Evolutionary conservation across 1,284 basidiomycete genomes (phyloP), one percentile per base, ranked within the genome.

Genomic region (Cutaneotrichosporon dermatis): DNA sequence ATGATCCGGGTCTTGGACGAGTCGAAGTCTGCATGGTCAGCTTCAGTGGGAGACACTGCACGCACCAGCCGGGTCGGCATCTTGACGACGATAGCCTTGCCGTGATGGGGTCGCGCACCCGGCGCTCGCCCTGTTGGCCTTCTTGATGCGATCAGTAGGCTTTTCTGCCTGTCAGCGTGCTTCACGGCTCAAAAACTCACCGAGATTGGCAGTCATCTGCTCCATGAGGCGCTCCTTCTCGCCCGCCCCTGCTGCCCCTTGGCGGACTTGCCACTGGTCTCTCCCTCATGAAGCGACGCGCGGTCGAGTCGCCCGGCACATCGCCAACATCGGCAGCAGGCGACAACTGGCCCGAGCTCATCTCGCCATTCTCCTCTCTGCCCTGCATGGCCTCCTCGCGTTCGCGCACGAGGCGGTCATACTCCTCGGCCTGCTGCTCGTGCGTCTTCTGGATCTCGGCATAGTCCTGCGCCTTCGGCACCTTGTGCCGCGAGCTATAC

Each of bases 91-190:
- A 86, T 83, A 35, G 82, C 77, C 11, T 71, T 70, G 1, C 82
- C 0, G 85, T 86, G 51, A 82, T 80, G 10, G 85, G 85, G 66
- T 86, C 85, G 59, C 80, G 78, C 34, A 84, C 85, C 43, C 80
- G 78, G 40, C 80, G 72, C 58, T 80, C 76, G 33, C 82, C 82
- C 79, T 69, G 41, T 72, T 65, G 2, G 68, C 68, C 59, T 71
- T 69, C 33, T 62, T 58, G 53, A 65, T 44, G 13, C 73, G 59
- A 33, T 76, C 74, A 1, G 74, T 76, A 2, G 73, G 74, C 51
- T 69, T 73, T 45, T 69, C 72, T 71, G 52, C 3, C 4, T 2
- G 51, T 65, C n/a, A 57, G 54, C 15, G n/a, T n/a, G n/a, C n/a
- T n/a, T n/a, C n/a, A n/a, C n/a, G n/a, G n/a, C n/a, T n/a, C n/a